Evolutionary conservation across 257 asterid genomes (phyloP).

Genomic region (Dorcoceras hygrometricum): DNA sequence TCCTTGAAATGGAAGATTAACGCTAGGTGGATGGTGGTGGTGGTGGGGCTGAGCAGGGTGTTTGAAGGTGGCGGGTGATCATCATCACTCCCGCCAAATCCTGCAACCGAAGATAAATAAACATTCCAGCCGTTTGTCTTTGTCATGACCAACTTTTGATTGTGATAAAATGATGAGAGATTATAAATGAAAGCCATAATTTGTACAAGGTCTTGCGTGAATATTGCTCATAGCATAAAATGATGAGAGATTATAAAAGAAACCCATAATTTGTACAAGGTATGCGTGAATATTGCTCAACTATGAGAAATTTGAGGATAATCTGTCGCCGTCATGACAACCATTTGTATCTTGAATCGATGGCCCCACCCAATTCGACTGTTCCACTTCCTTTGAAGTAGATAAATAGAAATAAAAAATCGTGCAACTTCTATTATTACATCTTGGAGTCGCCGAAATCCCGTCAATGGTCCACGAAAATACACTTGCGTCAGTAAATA

Average conservation of each 20-base stretch:
- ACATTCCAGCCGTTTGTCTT: constrained; percentile 31
- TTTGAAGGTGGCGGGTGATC: constrained; percentile 73
- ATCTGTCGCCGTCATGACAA: constrained; percentile 14
- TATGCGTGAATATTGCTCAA: constrained; percentile 24
- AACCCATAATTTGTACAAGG: neutral
- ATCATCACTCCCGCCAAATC: constrained; percentile 49
- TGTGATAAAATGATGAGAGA: neutral
- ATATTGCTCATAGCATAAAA: constrained; percentile 20
- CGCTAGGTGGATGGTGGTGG: constrained; percentile 29
- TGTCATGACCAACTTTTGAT: constrained; percentile 31
- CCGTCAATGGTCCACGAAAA: neutral
- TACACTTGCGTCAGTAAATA: too few species aligned
- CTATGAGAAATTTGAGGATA: constrained; percentile 18
- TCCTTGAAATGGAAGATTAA: constrained; percentile 37
- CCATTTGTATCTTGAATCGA: neutral
- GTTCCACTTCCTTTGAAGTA: neutral
- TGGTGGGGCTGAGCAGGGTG: constrained; percentile 62
- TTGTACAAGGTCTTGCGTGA: constrained; percentile 18
- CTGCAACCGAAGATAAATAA: constrained; percentile 29
- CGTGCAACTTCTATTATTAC: neutral
- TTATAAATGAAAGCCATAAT: neutral
- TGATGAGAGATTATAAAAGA: neutral
- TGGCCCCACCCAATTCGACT: neutral
- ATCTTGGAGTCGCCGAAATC: neutral
- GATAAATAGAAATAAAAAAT: too few species aligned